phyloP scores from a whole-genome alignment of 1,284 basidiomycete genomes.

The Microbotryum saponariae region DNA sequence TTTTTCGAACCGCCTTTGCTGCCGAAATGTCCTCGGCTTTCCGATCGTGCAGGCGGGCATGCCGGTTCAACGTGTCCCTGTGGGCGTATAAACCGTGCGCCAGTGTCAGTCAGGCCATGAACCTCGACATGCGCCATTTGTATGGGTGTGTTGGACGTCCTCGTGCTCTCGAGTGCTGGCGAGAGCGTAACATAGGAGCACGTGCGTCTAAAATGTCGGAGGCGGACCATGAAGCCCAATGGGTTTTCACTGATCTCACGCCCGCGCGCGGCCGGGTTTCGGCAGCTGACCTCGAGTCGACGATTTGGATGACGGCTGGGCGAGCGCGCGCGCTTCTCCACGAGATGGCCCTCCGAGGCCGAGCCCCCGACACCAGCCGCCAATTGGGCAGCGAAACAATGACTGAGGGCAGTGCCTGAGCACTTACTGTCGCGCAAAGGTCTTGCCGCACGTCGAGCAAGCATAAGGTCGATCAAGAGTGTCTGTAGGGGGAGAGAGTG shows the following conservation, averaged over 20 bases:
- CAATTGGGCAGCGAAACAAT: too few relatives aligned
- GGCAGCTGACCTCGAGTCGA: not conserved
- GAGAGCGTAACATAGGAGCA: too few relatives aligned
- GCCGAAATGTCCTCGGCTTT: constrained; percentile 18
- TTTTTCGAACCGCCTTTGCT: constrained; percentile 17
- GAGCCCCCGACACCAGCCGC: too few relatives aligned
- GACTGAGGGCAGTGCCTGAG: too few relatives aligned
- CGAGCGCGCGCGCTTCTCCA: too few relatives aligned
- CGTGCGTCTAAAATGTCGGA: too few relatives aligned
- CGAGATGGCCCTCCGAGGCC: too few relatives aligned
- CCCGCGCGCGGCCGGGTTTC: not conserved
- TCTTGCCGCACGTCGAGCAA: constrained; percentile 25
- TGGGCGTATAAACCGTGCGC: not conserved
- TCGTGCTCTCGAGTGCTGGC: not conserved
- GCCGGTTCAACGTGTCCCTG: constrained; percentile 32
- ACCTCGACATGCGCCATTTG: not conserved
- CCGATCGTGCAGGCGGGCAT: constrained; percentile 24
- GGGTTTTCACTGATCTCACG: not conserved
- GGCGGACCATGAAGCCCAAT: too few relatives aligned
- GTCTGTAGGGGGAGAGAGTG: constrained; percentile 2
- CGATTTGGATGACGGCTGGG: too few relatives aligned
- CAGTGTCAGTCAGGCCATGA: not conserved
- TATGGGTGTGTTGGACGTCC: not conserved
- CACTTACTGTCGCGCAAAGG: constrained; percentile 30
- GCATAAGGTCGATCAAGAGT: constrained; percentile 26